Conservation (phyloP, 352 stramenopile genomes). For the Elongisporangium senticosum region DNA sequence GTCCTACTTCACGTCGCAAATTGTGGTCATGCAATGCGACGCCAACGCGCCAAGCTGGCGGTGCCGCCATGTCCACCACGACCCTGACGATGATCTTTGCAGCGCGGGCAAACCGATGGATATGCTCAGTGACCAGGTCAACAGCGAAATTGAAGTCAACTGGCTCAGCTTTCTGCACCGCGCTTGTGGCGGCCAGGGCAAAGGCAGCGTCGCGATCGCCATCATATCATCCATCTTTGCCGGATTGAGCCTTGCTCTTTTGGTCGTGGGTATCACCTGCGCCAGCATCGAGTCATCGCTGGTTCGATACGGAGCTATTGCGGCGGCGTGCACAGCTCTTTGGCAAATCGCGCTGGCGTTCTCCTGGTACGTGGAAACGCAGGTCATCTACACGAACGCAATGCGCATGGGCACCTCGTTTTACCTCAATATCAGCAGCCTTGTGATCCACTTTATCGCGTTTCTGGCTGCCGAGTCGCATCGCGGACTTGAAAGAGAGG, state of each 20-base stretch:
- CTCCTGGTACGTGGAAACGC: slow-evolving; percentile 38
- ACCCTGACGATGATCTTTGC: slow-evolving; percentile 22
- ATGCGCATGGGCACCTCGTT: slow-evolving; percentile 40
- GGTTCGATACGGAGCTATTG: slow-evolving; percentile 22
- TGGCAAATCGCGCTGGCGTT: slow-evolving; percentile 27
- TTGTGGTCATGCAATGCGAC: slow-evolving; percentile 26
- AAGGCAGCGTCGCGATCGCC: slow-evolving; percentile 20
- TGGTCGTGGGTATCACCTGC: slow-evolving; percentile 41
- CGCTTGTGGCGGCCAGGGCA: slow-evolving; percentile 31
- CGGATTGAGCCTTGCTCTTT: slow-evolving; percentile 15
- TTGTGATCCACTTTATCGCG: slow-evolving; percentile 18
- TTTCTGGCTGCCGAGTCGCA: slow-evolving; percentile 32
- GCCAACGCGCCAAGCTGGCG: neutral
- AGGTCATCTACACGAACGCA: slow-evolving; percentile 16
- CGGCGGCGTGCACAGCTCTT: slow-evolving; percentile 10
- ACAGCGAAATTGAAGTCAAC: neutral
- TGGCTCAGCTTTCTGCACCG: slow-evolving; percentile 41
- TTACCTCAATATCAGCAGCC: slow-evolving; percentile 36
- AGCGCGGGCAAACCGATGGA: slow-evolving; percentile 17
- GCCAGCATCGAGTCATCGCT: slow-evolving; percentile 35
- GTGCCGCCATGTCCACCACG: slow-evolving; percentile 18
- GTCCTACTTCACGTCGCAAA: slow-evolving; percentile 24
- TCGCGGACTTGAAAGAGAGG: slow-evolving; percentile 23
- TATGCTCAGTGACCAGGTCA: slow-evolving; percentile 19
- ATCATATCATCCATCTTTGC: slow-evolving; percentile 19